A percentile compares a stretch with the other conserved stretches of the same genome.
phyloP scores from a whole-genome alignment of 2,329 filamentous ascomycete species.

The Talaromyces verruculosus region DNA sequence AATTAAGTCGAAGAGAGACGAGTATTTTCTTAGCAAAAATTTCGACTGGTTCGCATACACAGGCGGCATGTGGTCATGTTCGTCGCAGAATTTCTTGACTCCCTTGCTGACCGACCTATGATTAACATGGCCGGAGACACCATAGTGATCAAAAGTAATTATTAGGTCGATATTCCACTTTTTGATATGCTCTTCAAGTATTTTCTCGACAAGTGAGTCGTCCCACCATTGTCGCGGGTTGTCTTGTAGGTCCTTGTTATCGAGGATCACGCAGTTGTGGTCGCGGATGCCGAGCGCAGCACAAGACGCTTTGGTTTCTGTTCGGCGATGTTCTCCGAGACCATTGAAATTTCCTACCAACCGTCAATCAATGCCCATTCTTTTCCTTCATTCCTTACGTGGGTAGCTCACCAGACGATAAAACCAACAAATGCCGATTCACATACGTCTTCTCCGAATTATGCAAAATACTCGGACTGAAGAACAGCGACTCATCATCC shows the following conservation, averaged over 20 bases:
- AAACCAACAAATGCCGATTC: constrained; percentile 26
- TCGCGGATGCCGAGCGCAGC: constrained; percentile 25
- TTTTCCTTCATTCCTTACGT: background rate
- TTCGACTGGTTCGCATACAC: constrained; percentile 41
- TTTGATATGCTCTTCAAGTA: constrained; percentile 37
- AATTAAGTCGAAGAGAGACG: constrained; percentile 40
- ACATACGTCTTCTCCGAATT: constrained; percentile 24
- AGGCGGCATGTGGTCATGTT: constrained; percentile 30
- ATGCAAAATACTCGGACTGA: constrained; percentile 30
- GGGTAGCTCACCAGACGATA: constrained; percentile 24
- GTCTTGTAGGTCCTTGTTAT: constrained; percentile 41
- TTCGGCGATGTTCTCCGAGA: constrained; percentile 25
- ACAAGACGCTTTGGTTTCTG: constrained; percentile 29
- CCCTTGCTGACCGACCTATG: constrained; percentile 44
- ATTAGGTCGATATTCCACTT: constrained; percentile 45
- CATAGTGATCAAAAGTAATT: constrained; percentile 45
- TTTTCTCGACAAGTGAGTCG: constrained; percentile 33
- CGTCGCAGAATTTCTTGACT: constrained; percentile 34
- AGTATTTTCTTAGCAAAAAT: constrained; percentile 41
- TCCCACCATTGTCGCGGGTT: constrained; percentile 44
- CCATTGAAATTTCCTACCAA: constrained; percentile 29
- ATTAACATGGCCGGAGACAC: constrained; percentile 44
- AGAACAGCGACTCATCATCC: constrained; percentile 33
- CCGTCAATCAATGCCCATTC: background rate
- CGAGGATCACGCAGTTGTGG: constrained; percentile 40